Percentiles rank a stretch among this genome's conserved stretches.
These are phyloP conservation scores for Pythium aphanidermatum DNA, from an alignment of 352 stramenopile genomes.

Conservation along the genomic window DNA sequence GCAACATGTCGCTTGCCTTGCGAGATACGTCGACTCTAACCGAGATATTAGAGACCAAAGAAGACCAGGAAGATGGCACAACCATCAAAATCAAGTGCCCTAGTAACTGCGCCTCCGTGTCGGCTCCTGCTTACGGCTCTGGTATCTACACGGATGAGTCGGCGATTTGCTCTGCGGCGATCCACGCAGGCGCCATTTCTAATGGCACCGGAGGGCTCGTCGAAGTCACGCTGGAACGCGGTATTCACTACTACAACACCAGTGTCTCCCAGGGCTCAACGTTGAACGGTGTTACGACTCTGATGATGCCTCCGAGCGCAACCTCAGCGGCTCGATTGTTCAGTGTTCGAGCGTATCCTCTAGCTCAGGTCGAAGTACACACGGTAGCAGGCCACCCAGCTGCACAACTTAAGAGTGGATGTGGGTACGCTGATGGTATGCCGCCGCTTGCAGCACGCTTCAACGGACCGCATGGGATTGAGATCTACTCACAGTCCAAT, in stretches of 20 bases:
- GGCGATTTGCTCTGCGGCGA: conserved; percentile 88
- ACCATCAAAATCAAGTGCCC: conserved; percentile 83
- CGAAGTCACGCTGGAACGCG: conserved; percentile 63
- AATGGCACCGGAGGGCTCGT: conserved; percentile 42
- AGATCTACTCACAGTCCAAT: conserved; percentile 46
- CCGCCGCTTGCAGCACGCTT: conserved; percentile 82
- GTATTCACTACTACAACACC: conserved; percentile 26
- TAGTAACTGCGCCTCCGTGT: conserved; percentile 30
- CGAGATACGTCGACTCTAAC: conserved; percentile 10
- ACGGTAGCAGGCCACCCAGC: conserved; percentile 87
- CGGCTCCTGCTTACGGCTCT: conserved; percentile 44
- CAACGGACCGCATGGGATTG: conserved; percentile 53
- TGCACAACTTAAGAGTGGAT: conserved; percentile 75
- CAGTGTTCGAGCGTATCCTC: conserved; percentile 36
- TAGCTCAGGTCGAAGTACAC: conserved; percentile 73
- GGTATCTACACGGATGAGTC: conserved; percentile 85
- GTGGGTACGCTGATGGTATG: conserved; percentile 82
- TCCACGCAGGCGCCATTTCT: conserved; percentile 82
- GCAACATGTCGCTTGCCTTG: conserved; percentile 33
- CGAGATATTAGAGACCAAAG: conserved; percentile 35
- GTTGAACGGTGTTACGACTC: conserved; percentile 53
- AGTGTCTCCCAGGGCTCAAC: conserved; percentile 26
- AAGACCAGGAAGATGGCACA: conserved; percentile 88
- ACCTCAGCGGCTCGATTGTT: conserved; percentile 44
- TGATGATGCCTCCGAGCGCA: conserved; percentile 26